Conservation (phyloP, 139 green algal species). For the Mychonastes homosphaera region DNA sequence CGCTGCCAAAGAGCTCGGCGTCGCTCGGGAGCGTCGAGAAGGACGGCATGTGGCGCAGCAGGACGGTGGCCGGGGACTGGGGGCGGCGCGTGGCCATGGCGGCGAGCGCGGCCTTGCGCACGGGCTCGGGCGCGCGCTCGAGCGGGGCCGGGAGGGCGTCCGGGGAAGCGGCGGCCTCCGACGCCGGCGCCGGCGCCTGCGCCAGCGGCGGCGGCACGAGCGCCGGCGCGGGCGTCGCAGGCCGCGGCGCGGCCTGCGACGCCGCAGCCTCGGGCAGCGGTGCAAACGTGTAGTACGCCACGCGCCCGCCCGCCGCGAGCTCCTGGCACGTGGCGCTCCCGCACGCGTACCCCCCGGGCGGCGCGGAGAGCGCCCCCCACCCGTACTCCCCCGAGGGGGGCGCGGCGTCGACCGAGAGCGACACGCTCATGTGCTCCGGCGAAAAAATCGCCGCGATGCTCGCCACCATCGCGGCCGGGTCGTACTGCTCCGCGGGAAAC, state of each 20-base stretch:
- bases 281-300: constrained; percentile 33
- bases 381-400: constrained; percentile 9
- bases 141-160: too few relatives aligned
- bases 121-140: too few relatives aligned
- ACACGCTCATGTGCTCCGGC: constrained; percentile 13
- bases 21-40: too few relatives aligned
- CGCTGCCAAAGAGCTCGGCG: too few relatives aligned
- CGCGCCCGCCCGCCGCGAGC: constrained; percentile 30
- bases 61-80: background rate
- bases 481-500: constrained; percentile 29
- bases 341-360: constrained; percentile 29
- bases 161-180: background rate
- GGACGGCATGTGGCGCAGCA: constrained; percentile 17
- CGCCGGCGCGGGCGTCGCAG: background rate
- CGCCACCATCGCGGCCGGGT: constrained; percentile 20
- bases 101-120: too few relatives aligned
- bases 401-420: constrained; percentile 32
- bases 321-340: constrained; percentile 26
- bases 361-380: constrained; percentile 17
- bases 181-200: background rate
- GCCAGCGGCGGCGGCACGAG: too few relatives aligned
- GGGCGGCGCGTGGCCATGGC: background rate
- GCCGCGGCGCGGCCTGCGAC: background rate
- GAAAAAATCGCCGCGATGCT: constrained; percentile 39
- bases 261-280: background rate